phyloP scores from a whole-genome alignment of 202 grass and related monocot species.

The Setaria viridis region DNA sequence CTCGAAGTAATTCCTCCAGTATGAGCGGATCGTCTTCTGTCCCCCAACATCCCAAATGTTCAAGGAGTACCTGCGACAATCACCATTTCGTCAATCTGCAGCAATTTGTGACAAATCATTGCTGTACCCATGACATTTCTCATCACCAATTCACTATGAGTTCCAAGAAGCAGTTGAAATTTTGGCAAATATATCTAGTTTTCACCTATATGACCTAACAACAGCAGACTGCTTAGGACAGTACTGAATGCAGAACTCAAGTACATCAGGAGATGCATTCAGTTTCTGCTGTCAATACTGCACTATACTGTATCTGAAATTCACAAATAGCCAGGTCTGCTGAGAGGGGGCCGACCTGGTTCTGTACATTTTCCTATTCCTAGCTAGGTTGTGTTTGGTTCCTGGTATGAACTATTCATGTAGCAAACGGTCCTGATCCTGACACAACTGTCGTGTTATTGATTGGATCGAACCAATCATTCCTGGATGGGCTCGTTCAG shows the following conservation, averaged over 20 bases:
- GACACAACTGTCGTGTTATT: too few relatives aligned
- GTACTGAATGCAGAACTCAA: not conserved
- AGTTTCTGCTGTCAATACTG: not conserved
- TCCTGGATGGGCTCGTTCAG: too few relatives aligned
- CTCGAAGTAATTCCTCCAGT: constrained; percentile 8
- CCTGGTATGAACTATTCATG: too few relatives aligned
- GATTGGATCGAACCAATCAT: too few relatives aligned
- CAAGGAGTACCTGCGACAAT: constrained; percentile 15
- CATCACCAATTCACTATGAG: not conserved
- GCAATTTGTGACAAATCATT: not conserved
- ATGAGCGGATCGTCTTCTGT: not conserved
- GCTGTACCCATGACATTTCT: not conserved
- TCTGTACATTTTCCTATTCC: not conserved
- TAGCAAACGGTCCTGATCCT: too few relatives aligned
- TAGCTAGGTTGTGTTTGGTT: not conserved
- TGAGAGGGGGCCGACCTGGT: not conserved
- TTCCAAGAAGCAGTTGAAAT: not conserved
- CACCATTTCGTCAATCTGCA: not conserved
- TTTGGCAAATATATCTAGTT: not conserved
- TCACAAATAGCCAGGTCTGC: not conserved
- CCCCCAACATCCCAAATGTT: not conserved
- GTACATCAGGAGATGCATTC: not conserved
- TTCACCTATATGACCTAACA: not conserved
- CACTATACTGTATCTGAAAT: not conserved
- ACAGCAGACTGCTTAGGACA: not conserved